Base-by-base conservation (phyloP, 2,329 filamentous ascomycete genomes). In the Onygenales sp. region DNA sequence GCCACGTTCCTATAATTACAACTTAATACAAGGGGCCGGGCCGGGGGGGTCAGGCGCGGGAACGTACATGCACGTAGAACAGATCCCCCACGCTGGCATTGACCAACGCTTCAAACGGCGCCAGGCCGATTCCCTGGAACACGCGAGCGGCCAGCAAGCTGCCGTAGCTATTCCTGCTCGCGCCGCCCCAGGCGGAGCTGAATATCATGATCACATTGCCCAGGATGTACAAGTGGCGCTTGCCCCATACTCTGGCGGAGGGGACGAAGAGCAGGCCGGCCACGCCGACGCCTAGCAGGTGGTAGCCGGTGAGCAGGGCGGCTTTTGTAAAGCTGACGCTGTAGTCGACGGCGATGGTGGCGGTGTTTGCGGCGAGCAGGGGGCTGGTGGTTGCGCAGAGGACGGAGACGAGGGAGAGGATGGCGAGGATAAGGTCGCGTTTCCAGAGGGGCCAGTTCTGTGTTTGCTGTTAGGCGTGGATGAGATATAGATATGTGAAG, bases 31-130 rank as follows among this genome's bases (percentile, higher is more conserved):
- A 8, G 42, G 14, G 45, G n/a, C 17, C 27, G 36, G 43, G 14
- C 31, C 39, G 50, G 17, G n/a, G 32, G 13, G 48, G 42, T 27
- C 21, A 17, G 17, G 17, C 17, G 21, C 21, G 21, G 21, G 21
- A 27, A 68, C 80, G 69, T 69, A 87, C 83, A 72, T 92, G 92
- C 31, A 96, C 89, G 68, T 85, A 93, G 70, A 92, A 96, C 50
- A 97, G 67, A 68, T 97, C 92, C 42, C 90, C 92, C 6, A 96
- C 87, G 48, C 83, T 85, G 0, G 89, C 89, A 69, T 95, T 95
- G 54, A 96, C 85, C 27, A 96, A 74, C 1, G 88, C 87, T 71
- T 97, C 92, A 60, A 93, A 96, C 0, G 92, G 91, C 7, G 90
- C 90, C 14, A 90, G 78, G 0, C 86, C 90, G 43, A 96, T 79